Evolutionary conservation across 2,329 filamentous ascomycete species (phyloP).

Genomic region (Phialophora chinensis): DNA sequence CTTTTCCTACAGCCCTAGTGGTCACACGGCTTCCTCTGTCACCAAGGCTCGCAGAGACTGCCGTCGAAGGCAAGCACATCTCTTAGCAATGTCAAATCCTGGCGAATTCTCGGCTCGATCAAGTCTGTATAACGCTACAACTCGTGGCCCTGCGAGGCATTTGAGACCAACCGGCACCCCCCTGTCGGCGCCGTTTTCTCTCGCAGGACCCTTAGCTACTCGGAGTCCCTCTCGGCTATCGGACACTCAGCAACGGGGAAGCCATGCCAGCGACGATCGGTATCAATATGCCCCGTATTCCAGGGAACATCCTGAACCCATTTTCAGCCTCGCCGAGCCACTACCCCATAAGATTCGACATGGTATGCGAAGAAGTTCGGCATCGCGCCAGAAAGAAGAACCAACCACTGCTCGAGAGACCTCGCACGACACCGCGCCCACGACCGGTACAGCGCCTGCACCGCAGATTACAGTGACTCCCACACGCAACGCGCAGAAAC

Average conservation of each 20-base stretch:
- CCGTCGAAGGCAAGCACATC: background rate
- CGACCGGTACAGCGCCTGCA: background rate
- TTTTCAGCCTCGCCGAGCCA: background rate
- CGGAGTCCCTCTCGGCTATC: background rate
- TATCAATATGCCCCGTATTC: background rate
- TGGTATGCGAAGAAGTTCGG: background rate
- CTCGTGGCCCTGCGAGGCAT: background rate
- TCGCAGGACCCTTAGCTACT: background rate
- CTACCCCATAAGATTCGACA: background rate
- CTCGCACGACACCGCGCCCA: background rate
- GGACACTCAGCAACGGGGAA: background rate
- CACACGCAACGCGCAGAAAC: background rate
- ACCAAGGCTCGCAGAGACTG: background rate
- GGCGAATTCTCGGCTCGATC: conserved; percentile 1
- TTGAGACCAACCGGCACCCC: background rate
- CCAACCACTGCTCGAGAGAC: background rate
- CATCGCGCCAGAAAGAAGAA: background rate
- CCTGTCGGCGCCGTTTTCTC: background rate
- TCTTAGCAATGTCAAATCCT: background rate
- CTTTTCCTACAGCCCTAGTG: background rate
- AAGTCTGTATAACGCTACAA: background rate
- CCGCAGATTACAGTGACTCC: background rate
- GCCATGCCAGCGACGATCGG: background rate
- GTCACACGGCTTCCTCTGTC: background rate
- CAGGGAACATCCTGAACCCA: background rate